These are phyloP conservation scores for Jasminum sambac DNA, from an alignment of 257 asterid species.

Conservation along the genomic window DNA sequence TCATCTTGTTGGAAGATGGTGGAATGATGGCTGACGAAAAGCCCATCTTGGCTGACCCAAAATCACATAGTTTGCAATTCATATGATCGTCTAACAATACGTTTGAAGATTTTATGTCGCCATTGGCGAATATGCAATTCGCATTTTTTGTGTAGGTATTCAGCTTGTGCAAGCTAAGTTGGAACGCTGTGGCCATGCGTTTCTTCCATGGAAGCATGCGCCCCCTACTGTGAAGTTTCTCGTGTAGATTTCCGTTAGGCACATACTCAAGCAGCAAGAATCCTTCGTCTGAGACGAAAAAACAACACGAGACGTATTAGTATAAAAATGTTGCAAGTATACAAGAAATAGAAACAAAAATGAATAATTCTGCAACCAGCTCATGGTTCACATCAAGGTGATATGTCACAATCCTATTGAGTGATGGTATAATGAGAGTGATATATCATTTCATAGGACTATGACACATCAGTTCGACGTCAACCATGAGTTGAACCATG, in stretches of 20 bases:
- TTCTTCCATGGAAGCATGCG: slow-evolving; percentile 47
- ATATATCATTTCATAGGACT: no score
- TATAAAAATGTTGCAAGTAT: background rate
- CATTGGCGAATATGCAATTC: slow-evolving; percentile 56
- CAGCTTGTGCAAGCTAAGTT: slow-evolving; percentile 63
- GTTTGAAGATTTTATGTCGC: slow-evolving; percentile 73
- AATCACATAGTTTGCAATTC: slow-evolving; percentile 75
- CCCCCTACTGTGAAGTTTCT: slow-evolving; percentile 44
- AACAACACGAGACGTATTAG: background rate
- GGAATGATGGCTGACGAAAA: slow-evolving; percentile 49
- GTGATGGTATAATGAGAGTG: no score
- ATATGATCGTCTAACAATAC: slow-evolving; percentile 48
- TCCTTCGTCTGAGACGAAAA: slow-evolving; percentile 41
- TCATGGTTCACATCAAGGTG: no score
- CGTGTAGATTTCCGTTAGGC: slow-evolving; percentile 60
- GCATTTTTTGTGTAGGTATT: slow-evolving; percentile 59
- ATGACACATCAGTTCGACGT: no score
- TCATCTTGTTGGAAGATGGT: slow-evolving; percentile 25
- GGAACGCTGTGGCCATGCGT: slow-evolving; percentile 61
- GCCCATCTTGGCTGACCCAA: slow-evolving; percentile 72
- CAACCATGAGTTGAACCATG: no score
- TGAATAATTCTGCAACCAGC: background rate
- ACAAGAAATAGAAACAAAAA: background rate
- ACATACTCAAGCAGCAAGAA: slow-evolving; percentile 49
- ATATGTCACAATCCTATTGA: no score